Evolutionary conservation across 2,329 filamentous ascomycete genomes (phyloP).

Genomic region (Colletotrichum spinosum): DNA sequence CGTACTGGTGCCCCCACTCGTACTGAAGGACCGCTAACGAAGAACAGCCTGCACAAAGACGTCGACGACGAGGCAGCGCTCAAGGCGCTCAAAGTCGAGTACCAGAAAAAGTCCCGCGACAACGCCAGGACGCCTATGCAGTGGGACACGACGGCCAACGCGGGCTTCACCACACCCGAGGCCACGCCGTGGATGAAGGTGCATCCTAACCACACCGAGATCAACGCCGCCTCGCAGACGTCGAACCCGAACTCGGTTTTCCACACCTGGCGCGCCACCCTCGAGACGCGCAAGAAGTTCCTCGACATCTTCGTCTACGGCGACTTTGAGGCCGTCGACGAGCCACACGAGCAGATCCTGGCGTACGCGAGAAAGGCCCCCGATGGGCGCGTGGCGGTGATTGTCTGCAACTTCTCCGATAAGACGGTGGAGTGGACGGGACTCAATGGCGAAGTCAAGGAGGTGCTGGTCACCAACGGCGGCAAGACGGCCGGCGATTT

Average conservation of each 20-base stretch:
- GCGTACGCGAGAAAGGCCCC: conserved; percentile 51
- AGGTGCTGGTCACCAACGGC: conserved; percentile 49
- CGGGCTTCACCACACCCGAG: conserved; percentile 69
- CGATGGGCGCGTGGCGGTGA: conserved; percentile 47
- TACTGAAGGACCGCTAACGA: conserved; percentile 3
- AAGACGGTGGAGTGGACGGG: conserved; percentile 47
- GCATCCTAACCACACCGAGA: conserved; percentile 69
- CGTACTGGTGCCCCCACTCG: neutral
- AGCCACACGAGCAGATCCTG: conserved; percentile 50
- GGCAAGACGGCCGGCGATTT: conserved; percentile 46
- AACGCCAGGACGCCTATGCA: conserved; percentile 80
- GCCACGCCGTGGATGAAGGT: conserved; percentile 77
- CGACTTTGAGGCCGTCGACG: conserved; percentile 55
- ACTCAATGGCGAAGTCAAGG: conserved; percentile 42
- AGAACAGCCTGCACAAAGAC: conserved; percentile 50
- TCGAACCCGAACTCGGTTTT: conserved; percentile 63
- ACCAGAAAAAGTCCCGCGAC: conserved; percentile 72
- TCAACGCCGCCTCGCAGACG: conserved; percentile 71
- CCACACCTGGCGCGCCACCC: conserved; percentile 69
- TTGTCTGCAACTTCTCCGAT: conserved; percentile 53
- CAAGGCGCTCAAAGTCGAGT: conserved; percentile 52
- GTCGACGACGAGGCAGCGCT: conserved; percentile 52
- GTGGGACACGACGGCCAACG: conserved; percentile 71
- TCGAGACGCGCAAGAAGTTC: conserved; percentile 70
- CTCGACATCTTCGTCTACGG: conserved; percentile 76